Base-by-base conservation (phyloP, 257 asterid genomes). In the Fraxinus cuspidata region DNA sequence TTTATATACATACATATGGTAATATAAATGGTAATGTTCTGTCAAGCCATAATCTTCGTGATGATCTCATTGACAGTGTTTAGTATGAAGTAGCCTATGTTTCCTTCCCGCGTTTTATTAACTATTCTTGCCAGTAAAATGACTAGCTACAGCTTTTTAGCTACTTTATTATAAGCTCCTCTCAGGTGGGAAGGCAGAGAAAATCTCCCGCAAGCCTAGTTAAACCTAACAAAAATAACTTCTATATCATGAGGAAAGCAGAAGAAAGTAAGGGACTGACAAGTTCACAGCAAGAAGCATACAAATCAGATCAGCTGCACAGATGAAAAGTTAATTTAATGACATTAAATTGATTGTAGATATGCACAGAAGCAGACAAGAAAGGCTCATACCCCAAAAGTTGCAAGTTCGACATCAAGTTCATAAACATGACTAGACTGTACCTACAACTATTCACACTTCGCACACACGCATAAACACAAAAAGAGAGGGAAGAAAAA, bases 381-480 rank as follows among this genome's bases (percentile, higher is more conserved):
- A 70, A 78, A 74, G 74, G 40, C 23, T 73, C 13, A 74, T 53
- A 51, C 40, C 72, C 40, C 64, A 70, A 34, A 5, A 44, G 56
- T 47, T 53, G 11, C 2, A 53, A 53, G 64, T 53, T 18, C 7
- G 64, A 53, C 27, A 53, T 53, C 64, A 53, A 53, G 64, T 25
- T 4, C 23, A 63, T 37, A 77, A 80, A 75, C 76, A 77, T 13
- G 72, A 19, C 49, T 63, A 77, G 72, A 44, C 64, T 16, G 71
- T 16, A 76, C 31, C 32, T 23, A 65, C 77, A 73, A 10, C 42
- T 70, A 70, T 32, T 28, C 31, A 37, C 56, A 29, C 28, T 15
- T 42, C 75, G 53, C n/a, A 63, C 15, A 68, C 74, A 80, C 18
- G 70, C 76, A 65, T 51, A 58, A 58, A 7, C 35, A 35, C 28